A percentile compares a stretch with the other conserved stretches of the same genome.
Conservation (phyloP, 1,284 basidiomycete species). For the Cryptococcus hybrid region DNA sequence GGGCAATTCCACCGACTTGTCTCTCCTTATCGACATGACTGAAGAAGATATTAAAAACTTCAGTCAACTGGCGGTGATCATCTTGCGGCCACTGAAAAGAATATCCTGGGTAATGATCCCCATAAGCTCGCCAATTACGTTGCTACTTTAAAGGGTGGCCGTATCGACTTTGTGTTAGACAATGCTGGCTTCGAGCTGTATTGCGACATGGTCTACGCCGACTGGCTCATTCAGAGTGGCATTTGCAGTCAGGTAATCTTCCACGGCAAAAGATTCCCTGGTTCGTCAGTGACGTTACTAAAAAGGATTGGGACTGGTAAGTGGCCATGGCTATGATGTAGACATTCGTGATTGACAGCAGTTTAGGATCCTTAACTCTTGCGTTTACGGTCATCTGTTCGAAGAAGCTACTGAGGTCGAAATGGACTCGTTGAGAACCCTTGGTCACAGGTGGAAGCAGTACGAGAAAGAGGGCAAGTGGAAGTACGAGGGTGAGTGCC, state of each 20-base stretch:
- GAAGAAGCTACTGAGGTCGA: slow-evolving; percentile 75
- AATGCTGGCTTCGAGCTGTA: slow-evolving; percentile 85
- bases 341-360: background rate
- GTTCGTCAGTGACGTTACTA: slow-evolving; percentile 97
- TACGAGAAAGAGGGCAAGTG: slow-evolving; percentile 92
- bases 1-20: slow-evolving; percentile 97
- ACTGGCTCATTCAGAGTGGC: slow-evolving; percentile 79
- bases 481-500: slow-evolving; percentile 69
- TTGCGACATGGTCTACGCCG: slow-evolving; percentile 93
- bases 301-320: slow-evolving; percentile 91
- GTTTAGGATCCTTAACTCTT: slow-evolving; percentile 65
- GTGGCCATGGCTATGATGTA: slow-evolving; percentile 4
- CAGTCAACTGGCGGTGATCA: slow-evolving; percentile 96
- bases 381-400: slow-evolving; percentile 86
- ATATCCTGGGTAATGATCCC: slow-evolving; percentile 59
- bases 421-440: slow-evolving; percentile 71
- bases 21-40: slow-evolving; percentile 95
- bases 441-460: slow-evolving; percentile 93
- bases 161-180: slow-evolving; percentile 76
- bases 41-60: slow-evolving; percentile 97
- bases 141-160: slow-evolving; percentile 70
- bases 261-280: slow-evolving; percentile 61
- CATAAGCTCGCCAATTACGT: slow-evolving; percentile 78
- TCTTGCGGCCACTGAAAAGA: slow-evolving; percentile 93
- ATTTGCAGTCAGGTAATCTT: slow-evolving; percentile 83